Evolutionary conservation across 352 stramenopile species (phyloP).

Genomic region (Phytophthora pisi): DNA sequence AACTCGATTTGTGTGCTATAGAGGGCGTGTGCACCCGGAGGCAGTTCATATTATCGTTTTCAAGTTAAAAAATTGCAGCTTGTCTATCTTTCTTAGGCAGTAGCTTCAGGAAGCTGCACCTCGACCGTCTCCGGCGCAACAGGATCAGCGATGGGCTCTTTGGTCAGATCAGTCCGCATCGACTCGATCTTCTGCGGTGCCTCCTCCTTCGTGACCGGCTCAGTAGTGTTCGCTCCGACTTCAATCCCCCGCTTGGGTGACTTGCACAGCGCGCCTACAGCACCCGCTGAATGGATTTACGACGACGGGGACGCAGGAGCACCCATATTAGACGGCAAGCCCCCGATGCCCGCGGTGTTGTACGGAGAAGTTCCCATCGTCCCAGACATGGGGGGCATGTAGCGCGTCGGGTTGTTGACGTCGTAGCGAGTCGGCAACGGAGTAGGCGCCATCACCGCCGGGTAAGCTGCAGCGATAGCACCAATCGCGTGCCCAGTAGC

Average conservation of each 20-base stretch:
- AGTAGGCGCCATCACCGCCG: background rate
- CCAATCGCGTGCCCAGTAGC: slow-evolving; percentile 13
- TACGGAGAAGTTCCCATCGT: no score
- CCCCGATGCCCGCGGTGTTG: no score
- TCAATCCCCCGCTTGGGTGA: background rate
- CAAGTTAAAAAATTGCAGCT: no score
- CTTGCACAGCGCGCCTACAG: background rate
- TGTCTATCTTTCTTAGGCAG: slow-evolving; percentile 2
- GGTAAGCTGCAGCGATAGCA: slow-evolving; percentile 11
- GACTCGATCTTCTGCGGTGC: slow-evolving; percentile 48
- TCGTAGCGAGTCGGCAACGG: background rate
- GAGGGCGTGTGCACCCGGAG: no score
- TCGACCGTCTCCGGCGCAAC: slow-evolving; percentile 13
- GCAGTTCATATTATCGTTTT: no score
- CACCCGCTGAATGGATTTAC: background rate
- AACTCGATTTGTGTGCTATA: no score
- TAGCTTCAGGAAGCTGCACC: slow-evolving; percentile 20
- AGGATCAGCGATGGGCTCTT: slow-evolving; percentile 4
- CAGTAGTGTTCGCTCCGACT: slow-evolving; percentile 11
- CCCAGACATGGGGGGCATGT: background rate
- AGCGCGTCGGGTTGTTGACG: background rate
- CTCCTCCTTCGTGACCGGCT: slow-evolving; percentile 42
- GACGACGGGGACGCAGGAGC: background rate
- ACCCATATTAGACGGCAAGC: no score
- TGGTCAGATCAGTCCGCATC: slow-evolving; percentile 30